Evolutionary conservation across 805 yeast species (phyloP).

Genomic region (Saccharomycopsis schoenii): DNA sequence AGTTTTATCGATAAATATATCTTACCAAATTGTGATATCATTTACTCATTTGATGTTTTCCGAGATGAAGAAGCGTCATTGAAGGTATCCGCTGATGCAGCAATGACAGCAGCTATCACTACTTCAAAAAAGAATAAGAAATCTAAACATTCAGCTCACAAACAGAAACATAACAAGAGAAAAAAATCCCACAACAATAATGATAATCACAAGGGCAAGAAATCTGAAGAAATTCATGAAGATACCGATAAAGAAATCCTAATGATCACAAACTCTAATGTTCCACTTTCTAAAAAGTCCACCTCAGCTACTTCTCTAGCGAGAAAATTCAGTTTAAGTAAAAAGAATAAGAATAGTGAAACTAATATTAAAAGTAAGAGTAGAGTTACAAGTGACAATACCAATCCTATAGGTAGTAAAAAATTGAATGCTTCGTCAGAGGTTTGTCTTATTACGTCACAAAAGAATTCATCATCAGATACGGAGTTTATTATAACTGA

Average conservation of each 20-base stretch:
- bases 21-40: constrained; percentile 17
- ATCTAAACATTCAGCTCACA: not conserved
- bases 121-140: not conserved
- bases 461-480: not conserved
- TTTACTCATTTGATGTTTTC: constrained; percentile 12
- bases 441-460: not conserved
- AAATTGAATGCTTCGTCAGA: not conserved
- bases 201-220: not conserved
- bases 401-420: not conserved
- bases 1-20: constrained; percentile 12
- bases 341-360: not conserved
- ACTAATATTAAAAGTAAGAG: not conserved
- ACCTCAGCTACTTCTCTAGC: not conserved
- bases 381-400: not conserved
- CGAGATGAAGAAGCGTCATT: not conserved
- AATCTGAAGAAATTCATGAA: not conserved
- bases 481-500: not conserved
- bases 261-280: not conserved
- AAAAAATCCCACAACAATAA: not conserved
- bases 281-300: not conserved
- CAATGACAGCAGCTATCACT: not conserved
- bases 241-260: not conserved
- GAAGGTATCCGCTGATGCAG: not conserved
- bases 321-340: not conserved
- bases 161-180: not conserved